These are phyloP conservation scores for Cercophora sp. DNA, from an alignment of 495 filamentous ascomycete genomes.

Conservation along the genomic window DNA sequence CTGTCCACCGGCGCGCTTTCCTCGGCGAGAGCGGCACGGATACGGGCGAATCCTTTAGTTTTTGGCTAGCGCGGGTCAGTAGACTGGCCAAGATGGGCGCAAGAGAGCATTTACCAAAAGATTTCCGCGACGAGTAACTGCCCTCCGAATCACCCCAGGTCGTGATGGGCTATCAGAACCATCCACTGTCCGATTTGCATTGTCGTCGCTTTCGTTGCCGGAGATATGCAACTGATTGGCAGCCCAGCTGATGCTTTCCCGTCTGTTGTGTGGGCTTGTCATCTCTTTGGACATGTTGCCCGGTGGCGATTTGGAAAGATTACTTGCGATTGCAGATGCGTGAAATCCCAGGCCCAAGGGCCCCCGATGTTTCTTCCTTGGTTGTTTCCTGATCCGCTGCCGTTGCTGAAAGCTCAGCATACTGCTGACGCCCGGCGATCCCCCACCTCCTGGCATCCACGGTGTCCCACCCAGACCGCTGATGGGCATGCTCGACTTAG, in stretches of 20 bases:
- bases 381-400: constrained; percentile 60
- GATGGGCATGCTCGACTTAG: constrained; percentile 39
- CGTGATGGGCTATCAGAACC: constrained; percentile 38
- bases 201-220: constrained; percentile 76
- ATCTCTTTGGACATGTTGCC: constrained; percentile 32
- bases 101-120: constrained; percentile 61
- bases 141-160: constrained; percentile 57
- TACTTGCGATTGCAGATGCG: constrained; percentile 20
- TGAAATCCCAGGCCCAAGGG: constrained; percentile 38
- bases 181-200: constrained; percentile 48
- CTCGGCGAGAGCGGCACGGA: constrained; percentile 82
- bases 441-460: constrained; percentile 47
- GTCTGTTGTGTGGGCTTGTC: constrained; percentile 50
- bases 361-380: constrained; percentile 37
- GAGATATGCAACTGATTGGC: constrained; percentile 84
- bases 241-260: constrained; percentile 82
- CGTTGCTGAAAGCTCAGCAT: constrained; percentile 76
- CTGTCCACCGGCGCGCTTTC: constrained; percentile 82
- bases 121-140: constrained; percentile 83
- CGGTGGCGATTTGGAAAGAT: constrained; percentile 43
- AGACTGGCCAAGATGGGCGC: not conserved
- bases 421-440: constrained; percentile 66
- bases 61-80: constrained; percentile 59
- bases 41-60: constrained; percentile 89
- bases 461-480: constrained; percentile 44